Conservation (phyloP, 2,329 filamentous ascomycete genomes). For the Arthrobotrys sinensis region DNA sequence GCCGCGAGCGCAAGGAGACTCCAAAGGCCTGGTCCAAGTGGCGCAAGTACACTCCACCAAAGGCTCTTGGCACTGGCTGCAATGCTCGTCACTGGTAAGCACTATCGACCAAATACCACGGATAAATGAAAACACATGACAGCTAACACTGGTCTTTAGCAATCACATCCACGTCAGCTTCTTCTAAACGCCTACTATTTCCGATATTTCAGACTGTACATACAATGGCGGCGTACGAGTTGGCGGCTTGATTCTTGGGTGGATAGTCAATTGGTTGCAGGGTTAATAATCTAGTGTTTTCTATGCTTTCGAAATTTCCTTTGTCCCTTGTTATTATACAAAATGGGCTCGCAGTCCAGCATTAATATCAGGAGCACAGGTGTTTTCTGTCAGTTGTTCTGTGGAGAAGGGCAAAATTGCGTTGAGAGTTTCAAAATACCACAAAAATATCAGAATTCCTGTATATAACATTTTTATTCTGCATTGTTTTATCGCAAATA, state of each 20-base stretch:
- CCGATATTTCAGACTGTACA: neutral
- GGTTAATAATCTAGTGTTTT: neutral
- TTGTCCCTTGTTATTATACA: neutral
- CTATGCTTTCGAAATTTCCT: neutral
- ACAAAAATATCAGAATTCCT: constrained; percentile 8
- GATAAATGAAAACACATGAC: neutral
- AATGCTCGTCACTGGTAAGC: constrained; percentile 69
- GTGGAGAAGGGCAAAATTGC: constrained; percentile 1
- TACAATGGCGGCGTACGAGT: constrained; percentile 14
- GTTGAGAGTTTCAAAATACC: constrained; percentile 6
- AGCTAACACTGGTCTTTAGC: constrained; percentile 23
- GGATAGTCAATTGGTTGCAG: neutral
- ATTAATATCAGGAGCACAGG: constrained; percentile 19
- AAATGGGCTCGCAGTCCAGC: neutral
- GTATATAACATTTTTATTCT: constrained; percentile 21
- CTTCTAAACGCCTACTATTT: constrained; percentile 31
- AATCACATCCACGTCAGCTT: constrained; percentile 61
- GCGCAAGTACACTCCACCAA: constrained; percentile 63
- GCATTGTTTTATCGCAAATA: constrained; percentile 18
- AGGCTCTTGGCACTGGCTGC: constrained; percentile 68
- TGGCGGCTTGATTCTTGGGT: neutral
- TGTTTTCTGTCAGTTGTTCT: constrained; percentile 5
- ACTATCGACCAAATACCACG: neutral
- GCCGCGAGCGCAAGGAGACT: constrained; percentile 65
- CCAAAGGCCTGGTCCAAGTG: constrained; percentile 68